phyloP scores from a whole-genome alignment of 257 asterid genomes.

The Solanum stenotomum region DNA sequence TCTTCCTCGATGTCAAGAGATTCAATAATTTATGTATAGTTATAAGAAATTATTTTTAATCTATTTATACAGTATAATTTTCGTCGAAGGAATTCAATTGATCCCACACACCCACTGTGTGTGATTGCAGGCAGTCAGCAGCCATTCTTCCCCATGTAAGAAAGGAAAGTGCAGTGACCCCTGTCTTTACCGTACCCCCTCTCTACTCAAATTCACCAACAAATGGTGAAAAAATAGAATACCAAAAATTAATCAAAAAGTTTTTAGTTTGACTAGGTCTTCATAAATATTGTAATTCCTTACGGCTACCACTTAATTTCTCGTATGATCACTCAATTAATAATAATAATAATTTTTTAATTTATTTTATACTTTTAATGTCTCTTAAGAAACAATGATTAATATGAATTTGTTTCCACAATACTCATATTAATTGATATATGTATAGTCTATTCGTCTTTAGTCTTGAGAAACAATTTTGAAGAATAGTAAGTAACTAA shows the following conservation, averaged over 20 bases:
- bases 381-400: too few species aligned
- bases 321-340: not conserved
- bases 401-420: too few species aligned
- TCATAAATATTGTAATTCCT: not conserved
- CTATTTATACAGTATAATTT: not conserved
- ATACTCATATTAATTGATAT: too few species aligned
- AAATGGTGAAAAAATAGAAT: not conserved
- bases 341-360: fast-evolving
- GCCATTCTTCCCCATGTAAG: not conserved
- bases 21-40: not conserved
- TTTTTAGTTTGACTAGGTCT: not conserved
- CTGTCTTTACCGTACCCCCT: constrained; percentile 1
- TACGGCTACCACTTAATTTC: fast-evolving
- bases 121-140: not conserved
- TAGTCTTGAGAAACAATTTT: too few species aligned
- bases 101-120: not conserved
- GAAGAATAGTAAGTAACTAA: not conserved
- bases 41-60: not conserved
- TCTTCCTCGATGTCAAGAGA: not conserved
- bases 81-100: not conserved
- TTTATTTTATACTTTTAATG: too few species aligned
- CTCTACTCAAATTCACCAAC: constrained; percentile 1
- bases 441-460: too few species aligned
- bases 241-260: not conserved
- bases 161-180: not conserved